phyloP scores from a whole-genome alignment of 768 basidiomycete species.

The Boletus tomentosulus region DNA sequence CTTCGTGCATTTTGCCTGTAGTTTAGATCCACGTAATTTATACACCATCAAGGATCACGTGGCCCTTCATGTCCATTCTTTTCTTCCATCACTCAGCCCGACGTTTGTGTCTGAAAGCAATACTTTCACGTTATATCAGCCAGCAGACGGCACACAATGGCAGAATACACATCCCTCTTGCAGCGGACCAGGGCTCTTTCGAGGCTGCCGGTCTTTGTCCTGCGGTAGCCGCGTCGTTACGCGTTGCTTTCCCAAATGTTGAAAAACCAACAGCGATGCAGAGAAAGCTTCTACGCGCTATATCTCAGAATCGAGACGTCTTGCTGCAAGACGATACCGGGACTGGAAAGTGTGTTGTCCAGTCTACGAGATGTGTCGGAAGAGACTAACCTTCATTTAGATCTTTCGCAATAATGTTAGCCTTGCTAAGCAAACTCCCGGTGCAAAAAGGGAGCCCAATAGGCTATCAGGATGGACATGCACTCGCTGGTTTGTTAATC shows the following conservation, averaged over 20 bases:
- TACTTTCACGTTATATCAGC: conserved; percentile 24
- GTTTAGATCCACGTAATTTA: conserved; percentile 1
- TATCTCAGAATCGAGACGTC: conserved; percentile 54
- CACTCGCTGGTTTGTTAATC: conserved; percentile 54
- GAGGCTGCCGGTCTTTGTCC: conserved; percentile 51
- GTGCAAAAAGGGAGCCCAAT: conserved; percentile 17
- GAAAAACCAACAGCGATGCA: conserved; percentile 57
- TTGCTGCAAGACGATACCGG: conserved; percentile 70
- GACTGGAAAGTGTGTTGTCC: conserved; percentile 64
- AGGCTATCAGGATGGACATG: conserved; percentile 17
- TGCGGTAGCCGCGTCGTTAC: conserved; percentile 46
- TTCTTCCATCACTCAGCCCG: conserved; percentile 1
- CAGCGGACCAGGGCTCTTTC: conserved; percentile 33
- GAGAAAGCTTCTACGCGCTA: conserved; percentile 55
- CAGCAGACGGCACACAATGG: conserved; percentile 16
- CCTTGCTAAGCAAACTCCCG: conserved; percentile 56
- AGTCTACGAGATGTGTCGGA: neutral
- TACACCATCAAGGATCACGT: conserved; percentile 11
- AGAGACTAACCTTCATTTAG: conserved; percentile 33
- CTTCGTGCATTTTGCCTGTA: conserved; percentile 6
- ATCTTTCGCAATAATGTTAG: conserved; percentile 68
- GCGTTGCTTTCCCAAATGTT: conserved; percentile 59
- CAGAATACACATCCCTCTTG: neutral
- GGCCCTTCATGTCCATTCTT: conserved; percentile 25
- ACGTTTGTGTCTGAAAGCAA: conserved; percentile 21